Base-by-base conservation (phyloP, 148 eudicot species). In the Silene latifolia region DNA sequence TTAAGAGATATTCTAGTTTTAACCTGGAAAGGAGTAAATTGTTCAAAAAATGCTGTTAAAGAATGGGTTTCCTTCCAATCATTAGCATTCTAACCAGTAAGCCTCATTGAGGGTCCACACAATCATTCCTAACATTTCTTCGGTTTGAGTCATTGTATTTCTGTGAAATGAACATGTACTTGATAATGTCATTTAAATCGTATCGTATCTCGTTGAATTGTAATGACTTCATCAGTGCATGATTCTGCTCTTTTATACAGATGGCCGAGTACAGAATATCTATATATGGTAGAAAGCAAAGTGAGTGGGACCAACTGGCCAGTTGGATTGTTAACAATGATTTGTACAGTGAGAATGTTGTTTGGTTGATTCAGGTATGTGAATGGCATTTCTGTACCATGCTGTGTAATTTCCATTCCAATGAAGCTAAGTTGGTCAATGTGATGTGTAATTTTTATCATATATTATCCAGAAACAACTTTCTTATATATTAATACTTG, bases 231-330 rank as follows among this genome's bases (percentile, higher is more conserved):
- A 12, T 19, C 18, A 7, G 57, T 72, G 48, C 66, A 24, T 70
- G 69, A 67, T 65, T 10, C 69, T 59, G 64, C 15, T 67, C 27
- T 73, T 72, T 84, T 82, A 63, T 74, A 77, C 92, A 95, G 99
- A 95, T 95, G 99, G 99, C 99, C 70, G 99, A 95, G 75, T 95
- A 95, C 84, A 85, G 99, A 83, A 76, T 95, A 75, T 95, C 99
- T 19, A 92, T 95, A 77, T 92, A 95, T 80, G 99, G 99, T 60
- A 84, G 99, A 80, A 95, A 95, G 91, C 90, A 88, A 83, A 92
- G 99, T 62, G 99, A 95, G 85, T 95, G 99, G 99, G 99, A 95
- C 77, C 91, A 90, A 75, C 75, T 95, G 72, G 97, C 97, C 63
- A 95, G 99, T 80, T 95, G 99, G 99, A 85, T 95, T 54, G 94